A percentile compares a stretch with the other conserved stretches of the same genome.
Evolutionary conservation across 805 yeast genomes (phyloP).

Genomic region (Priceomyces medius): DNA sequence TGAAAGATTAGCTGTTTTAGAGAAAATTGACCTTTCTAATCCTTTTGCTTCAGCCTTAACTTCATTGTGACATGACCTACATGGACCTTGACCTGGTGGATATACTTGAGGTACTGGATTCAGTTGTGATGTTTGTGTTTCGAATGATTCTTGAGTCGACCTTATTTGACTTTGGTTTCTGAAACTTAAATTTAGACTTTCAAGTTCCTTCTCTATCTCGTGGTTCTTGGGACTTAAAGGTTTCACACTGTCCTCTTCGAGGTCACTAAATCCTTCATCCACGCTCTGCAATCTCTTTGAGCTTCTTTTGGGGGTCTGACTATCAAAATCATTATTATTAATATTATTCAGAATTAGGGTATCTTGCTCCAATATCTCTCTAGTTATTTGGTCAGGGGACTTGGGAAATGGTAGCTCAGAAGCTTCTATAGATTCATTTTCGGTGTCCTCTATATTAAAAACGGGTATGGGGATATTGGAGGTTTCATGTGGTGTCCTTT

Average conservation of each 20-base stretch:
- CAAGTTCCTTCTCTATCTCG: conserved; percentile 31
- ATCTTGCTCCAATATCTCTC: background rate
- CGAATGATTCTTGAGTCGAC: too few species aligned
- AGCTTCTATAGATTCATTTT: background rate
- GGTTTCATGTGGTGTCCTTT: background rate
- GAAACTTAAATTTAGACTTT: conserved; percentile 23
- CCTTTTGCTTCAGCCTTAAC: conserved; percentile 45
- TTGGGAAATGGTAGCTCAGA: conserved; percentile 3
- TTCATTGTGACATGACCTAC: conserved; percentile 66
- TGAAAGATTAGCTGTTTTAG: conserved; percentile 78
- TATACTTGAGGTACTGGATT: conserved; percentile 11
- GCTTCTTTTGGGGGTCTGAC: background rate
- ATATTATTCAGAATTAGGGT: background rate
- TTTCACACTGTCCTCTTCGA: conserved; percentile 15
- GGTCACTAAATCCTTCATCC: background rate
- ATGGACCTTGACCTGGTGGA: conserved; percentile 74
- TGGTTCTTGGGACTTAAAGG: conserved; percentile 38
- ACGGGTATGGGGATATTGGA: conserved; percentile 4
- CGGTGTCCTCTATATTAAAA: conserved; percentile 6
- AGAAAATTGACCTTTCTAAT: conserved; percentile 62
- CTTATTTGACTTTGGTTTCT: background rate
- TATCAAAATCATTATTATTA: background rate
- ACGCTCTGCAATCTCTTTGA: background rate
- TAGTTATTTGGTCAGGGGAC: conserved; percentile 2
- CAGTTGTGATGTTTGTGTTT: background rate